Percentiles rank a stretch among this genome's conserved stretches.
Conservation (phyloP, 2,329 filamentous ascomycete species). For the Calycina herbarum region DNA sequence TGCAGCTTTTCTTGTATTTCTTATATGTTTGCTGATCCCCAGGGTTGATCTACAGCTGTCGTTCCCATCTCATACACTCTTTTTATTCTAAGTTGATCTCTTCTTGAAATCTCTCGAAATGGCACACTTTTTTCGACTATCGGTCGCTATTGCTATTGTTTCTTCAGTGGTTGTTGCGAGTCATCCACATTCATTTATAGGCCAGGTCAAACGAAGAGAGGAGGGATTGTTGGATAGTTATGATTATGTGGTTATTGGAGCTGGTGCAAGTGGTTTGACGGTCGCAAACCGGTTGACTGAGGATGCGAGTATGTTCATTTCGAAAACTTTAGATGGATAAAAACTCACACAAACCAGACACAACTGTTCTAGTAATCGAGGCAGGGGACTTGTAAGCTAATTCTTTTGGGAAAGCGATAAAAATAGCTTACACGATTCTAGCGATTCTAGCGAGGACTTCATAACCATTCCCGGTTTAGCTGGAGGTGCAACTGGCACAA, state of each 20-base stretch:
- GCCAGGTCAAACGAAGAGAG: neutral
- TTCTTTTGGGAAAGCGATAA: no score
- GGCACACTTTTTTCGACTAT: neutral
- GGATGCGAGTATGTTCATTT: neutral
- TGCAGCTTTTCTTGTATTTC: neutral
- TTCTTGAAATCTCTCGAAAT: neutral
- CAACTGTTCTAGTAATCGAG: constrained; percentile 5
- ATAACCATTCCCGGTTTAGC: neutral
- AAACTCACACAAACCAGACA: neutral
- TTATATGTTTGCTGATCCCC: neutral
- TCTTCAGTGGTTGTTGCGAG: neutral
- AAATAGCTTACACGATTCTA: neutral
- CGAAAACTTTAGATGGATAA: neutral
- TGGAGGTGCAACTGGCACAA: neutral
- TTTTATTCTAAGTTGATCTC: neutral
- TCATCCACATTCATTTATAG: neutral
- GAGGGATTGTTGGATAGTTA: neutral
- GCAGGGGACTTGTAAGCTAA: constrained; percentile 1
- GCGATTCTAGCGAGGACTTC: neutral
- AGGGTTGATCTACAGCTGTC: neutral
- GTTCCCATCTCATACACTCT: neutral
- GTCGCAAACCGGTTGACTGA: constrained; percentile 7
- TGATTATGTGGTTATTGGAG: constrained; percentile 9
- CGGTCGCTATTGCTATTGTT: neutral
- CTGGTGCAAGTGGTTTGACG: constrained; percentile 4